phyloP scores from a whole-genome alignment of 768 basidiomycete species.

The Lactarius hatsudake region DNA sequence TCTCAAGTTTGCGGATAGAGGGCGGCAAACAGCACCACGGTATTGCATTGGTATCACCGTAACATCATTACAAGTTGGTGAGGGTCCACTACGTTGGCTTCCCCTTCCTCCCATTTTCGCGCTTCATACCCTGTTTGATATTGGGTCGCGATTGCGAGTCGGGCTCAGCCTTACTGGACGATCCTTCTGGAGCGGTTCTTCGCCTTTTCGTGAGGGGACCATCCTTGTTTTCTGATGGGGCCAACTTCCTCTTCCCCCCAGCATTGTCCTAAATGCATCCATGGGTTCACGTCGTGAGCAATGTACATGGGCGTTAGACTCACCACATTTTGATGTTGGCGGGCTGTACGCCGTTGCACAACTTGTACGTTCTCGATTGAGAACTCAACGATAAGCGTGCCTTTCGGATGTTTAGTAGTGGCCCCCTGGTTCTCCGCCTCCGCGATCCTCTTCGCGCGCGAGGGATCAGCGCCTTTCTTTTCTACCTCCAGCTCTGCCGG shows the following conservation, averaged over 20 bases:
- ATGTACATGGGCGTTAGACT: background rate
- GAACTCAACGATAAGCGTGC: conserved; percentile 85
- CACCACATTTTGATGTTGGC: conserved; percentile 40
- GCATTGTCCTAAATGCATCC: conserved; percentile 5
- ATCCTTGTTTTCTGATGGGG: background rate
- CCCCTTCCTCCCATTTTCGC: background rate
- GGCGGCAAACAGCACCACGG: too few species aligned
- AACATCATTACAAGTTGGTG: background rate
- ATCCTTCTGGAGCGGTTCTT: background rate
- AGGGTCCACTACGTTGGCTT: background rate
- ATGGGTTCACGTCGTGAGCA: background rate
- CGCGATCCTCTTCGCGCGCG: conserved; percentile 58
- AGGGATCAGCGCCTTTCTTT: conserved; percentile 45
- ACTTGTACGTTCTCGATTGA: conserved; percentile 95
- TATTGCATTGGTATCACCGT: background rate
- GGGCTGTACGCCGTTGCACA: conserved; percentile 67
- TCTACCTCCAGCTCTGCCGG: conserved; percentile 64
- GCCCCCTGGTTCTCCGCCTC: conserved; percentile 48
- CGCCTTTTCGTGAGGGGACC: conserved; percentile 7
- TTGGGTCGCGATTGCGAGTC: background rate
- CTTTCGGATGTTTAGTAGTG: conserved; percentile 42
- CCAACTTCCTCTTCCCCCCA: conserved; percentile 5
- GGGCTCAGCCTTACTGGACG: background rate
- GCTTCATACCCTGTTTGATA: background rate
- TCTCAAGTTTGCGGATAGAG: background rate